Evolutionary conservation across 1,284 basidiomycete genomes (phyloP), one percentile per base, ranked within the genome.

Genomic region (Ceratobasidium sp.): DNA sequence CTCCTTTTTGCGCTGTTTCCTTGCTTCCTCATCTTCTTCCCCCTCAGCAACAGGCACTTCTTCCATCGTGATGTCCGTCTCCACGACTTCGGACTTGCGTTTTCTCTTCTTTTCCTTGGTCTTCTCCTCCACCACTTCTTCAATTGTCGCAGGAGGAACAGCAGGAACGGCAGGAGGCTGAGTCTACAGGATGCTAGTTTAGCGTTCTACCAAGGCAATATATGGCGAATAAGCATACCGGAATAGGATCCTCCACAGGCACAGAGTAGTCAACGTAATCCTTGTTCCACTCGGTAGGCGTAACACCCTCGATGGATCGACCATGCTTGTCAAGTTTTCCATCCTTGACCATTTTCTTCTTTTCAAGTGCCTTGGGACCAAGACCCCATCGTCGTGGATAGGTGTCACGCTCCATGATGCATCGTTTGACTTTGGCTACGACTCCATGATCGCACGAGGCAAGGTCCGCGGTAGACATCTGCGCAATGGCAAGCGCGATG

Each of bases 401-500:
- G 21, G 95, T 94, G 82, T 99, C 97, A 62, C 97, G 91, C 83
- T 98, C 94, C 97, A 99, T 99, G 80, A 99, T 99, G 82, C 97
- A 98, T 72, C 97, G 87, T 86, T 99, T 99, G 79, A 99, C 95
- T 84, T 98, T 98, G 55, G 97, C 97, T 46, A 99, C 97, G 72
- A 99, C 95, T 72, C 97, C 97, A 80, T 99, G 97, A 81, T 99
- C 97, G 81, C 96, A 98, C 10, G 96, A 97, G 21, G 96, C 93
- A 69, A 99, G 89, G 81, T 99, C 97, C 74, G 97, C 97, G 10
- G 97, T 98, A 14, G 96, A 94, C 97, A 99, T 99, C 80, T 96
- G 94, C n/a, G 95, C 93, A 77, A 96, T 90, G 74, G 93, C 97
- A 58, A 99, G 88, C 30, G 97, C 97, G 79, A 99, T 98, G 50